Evolutionary conservation across 2,329 filamentous ascomycete genomes (phyloP).

Genomic region (Lasiodiplodia sp.): DNA sequence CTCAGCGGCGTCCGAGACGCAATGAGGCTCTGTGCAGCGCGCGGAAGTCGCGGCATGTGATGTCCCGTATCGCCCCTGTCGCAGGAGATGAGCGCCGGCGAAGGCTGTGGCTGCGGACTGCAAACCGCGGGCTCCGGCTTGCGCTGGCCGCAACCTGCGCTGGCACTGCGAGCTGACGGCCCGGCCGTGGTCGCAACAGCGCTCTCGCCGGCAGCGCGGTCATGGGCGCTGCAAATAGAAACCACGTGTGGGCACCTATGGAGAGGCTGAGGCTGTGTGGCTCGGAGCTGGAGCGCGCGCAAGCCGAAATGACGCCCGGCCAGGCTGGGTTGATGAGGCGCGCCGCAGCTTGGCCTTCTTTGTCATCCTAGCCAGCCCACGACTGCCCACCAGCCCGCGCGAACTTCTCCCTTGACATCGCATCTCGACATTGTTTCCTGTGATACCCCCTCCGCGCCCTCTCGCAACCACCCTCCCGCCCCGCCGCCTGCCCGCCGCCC

Average conservation of each 20-base stretch:
- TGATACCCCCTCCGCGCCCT: conserved; percentile 7
- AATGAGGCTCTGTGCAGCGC: conserved; percentile 17
- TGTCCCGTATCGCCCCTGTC: conserved; percentile 18
- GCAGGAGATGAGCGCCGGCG: conserved; percentile 10
- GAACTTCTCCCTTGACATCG: conserved; percentile 13
- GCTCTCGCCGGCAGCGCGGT: not conserved
- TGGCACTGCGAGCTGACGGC: not conserved
- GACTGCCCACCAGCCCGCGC: conserved; percentile 7
- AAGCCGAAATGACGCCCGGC: conserved; percentile 24
- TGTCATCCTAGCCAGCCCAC: conserved; percentile 17
- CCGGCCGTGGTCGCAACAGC: not conserved
- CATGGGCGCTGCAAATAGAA: conserved; percentile 7
- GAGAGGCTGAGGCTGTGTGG: conserved; percentile 11
- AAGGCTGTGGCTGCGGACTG: not conserved
- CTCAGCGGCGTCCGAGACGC: conserved; percentile 6
- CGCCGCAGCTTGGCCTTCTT: conserved; percentile 19
- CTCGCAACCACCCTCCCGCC: not conserved
- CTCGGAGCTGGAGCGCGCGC: conserved; percentile 17
- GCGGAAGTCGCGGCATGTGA: conserved; percentile 22
- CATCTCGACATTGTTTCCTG: conserved; percentile 24
- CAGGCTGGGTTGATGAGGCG: conserved; percentile 20
- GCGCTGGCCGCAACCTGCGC: not conserved
- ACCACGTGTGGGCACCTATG: conserved; percentile 13
- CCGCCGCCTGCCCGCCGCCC: not conserved
- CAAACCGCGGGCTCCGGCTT: not conserved